Evolutionary conservation across 2,329 filamentous ascomycete species (phyloP).

Genomic region (Aureobasidium melanogenum): DNA sequence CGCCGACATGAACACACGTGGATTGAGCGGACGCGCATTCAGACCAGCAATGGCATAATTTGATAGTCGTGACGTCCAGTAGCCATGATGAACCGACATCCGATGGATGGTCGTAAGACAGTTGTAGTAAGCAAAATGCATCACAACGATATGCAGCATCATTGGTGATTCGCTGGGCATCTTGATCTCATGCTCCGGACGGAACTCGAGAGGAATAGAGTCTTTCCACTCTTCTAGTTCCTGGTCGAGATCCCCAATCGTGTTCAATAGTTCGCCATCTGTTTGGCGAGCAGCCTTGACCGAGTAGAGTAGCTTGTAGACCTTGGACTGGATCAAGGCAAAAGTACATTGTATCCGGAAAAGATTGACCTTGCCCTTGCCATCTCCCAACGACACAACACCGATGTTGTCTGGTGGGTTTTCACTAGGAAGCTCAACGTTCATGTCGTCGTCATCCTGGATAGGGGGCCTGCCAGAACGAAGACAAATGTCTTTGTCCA

Average conservation of each 20-base stretch:
- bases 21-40: constrained; percentile 84
- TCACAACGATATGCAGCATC: constrained; percentile 86
- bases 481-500: constrained; percentile 66
- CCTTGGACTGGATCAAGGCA: constrained; percentile 81
- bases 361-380: constrained; percentile 86
- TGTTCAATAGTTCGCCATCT: constrained; percentile 86
- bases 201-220: constrained; percentile 85
- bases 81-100: constrained; percentile 96
- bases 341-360: constrained; percentile 92
- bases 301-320: constrained; percentile 89
- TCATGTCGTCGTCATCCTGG: constrained; percentile 79
- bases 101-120: constrained; percentile 95
- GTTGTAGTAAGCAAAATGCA: constrained; percentile 97
- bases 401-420: constrained; percentile 88
- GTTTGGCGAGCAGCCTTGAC: constrained; percentile 86
- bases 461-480: constrained; percentile 63
- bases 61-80: constrained; percentile 91
- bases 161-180: constrained; percentile 74
- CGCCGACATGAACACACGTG: constrained; percentile 87
- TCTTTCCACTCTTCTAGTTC: constrained; percentile 91
- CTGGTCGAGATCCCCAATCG: constrained; percentile 85
- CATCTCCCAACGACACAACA: constrained; percentile 82
- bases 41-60: constrained; percentile 93
- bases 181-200: constrained; percentile 95
- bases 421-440: constrained; percentile 86